These are phyloP conservation scores for Pseudocercospora eumusae DNA, from an alignment of 2,329 filamentous ascomycete species.

Conservation along the genomic window DNA sequence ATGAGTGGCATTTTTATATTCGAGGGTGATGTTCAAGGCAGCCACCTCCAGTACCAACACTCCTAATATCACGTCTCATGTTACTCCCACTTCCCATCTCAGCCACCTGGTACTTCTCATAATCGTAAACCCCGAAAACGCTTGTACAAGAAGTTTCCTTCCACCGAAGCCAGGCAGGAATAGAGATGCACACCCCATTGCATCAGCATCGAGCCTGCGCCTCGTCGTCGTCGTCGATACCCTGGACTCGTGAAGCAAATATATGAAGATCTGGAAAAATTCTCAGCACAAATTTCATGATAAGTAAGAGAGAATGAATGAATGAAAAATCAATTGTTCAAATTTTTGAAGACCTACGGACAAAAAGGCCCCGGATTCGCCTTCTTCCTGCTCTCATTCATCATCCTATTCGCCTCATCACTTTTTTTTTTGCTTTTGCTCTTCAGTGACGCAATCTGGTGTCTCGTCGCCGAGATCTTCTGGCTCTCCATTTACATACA, in stretches of 20 bases:
- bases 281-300: too few relatives aligned
- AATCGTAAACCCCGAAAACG: not conserved
- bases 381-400: not conserved
- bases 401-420: not conserved
- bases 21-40: not conserved
- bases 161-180: not conserved
- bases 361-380: slow-evolving; percentile 7
- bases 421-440: not conserved
- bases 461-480: slow-evolving; percentile 20
- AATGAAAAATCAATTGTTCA: too few relatives aligned
- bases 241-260: not conserved
- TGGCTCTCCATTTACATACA: slow-evolving; percentile 16
- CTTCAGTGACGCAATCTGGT: not conserved
- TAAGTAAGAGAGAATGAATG: not conserved
- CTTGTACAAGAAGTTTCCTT: not conserved
- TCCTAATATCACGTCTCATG: not conserved
- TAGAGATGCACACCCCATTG: not conserved
- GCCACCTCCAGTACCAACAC: not conserved
- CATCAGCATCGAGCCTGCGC: not conserved
- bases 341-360: not conserved
- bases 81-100: not conserved
- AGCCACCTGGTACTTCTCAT: not conserved
- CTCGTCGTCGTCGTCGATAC: not conserved
- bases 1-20: too few relatives aligned
- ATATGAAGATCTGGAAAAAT: slow-evolving; percentile 4